These are phyloP conservation scores for Kwoniella europaea DNA, from an alignment of 768 basidiomycete species.

Conservation along the genomic window DNA sequence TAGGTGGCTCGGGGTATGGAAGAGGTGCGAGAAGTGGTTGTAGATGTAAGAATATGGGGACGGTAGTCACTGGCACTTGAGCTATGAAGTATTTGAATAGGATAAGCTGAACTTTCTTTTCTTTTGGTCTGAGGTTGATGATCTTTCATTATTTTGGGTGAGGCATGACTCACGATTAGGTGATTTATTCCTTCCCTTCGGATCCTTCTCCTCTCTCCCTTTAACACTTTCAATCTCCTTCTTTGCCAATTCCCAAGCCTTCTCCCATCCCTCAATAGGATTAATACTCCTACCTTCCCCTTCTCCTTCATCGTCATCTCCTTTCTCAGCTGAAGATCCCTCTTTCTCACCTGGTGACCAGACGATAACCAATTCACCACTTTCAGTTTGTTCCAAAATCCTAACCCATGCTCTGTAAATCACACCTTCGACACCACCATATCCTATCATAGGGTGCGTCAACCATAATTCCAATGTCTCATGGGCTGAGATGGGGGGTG, in stretches of 20 bases:
- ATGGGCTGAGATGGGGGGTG: constrained; percentile 96
- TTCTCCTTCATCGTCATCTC: constrained; percentile 8
- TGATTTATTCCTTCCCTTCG: constrained; percentile 42
- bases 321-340: background rate
- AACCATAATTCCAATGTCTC: constrained; percentile 97
- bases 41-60: constrained; percentile 88
- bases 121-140: background rate
- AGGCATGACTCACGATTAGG: constrained; percentile 28
- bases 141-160: background rate
- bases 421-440: constrained; percentile 92
- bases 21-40: constrained; percentile 75
- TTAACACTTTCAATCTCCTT: constrained; percentile 60
- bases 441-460: constrained; percentile 94
- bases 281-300: constrained; percentile 72
- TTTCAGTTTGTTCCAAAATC: constrained; percentile 59
- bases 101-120: no score
- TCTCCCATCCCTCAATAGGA: constrained; percentile 79
- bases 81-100: constrained; percentile 22
- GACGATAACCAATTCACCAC: constrained; percentile 48
- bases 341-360: constrained; percentile 40
- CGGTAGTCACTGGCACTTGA: constrained; percentile 66
- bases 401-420: constrained; percentile 72
- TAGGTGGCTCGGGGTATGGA: constrained; percentile 60
- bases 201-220: constrained; percentile 44
- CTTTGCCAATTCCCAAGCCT: constrained; percentile 82